Evolutionary conservation across 1,284 basidiomycete species (phyloP).

Genomic region (Ceratobasidium sp.): DNA sequence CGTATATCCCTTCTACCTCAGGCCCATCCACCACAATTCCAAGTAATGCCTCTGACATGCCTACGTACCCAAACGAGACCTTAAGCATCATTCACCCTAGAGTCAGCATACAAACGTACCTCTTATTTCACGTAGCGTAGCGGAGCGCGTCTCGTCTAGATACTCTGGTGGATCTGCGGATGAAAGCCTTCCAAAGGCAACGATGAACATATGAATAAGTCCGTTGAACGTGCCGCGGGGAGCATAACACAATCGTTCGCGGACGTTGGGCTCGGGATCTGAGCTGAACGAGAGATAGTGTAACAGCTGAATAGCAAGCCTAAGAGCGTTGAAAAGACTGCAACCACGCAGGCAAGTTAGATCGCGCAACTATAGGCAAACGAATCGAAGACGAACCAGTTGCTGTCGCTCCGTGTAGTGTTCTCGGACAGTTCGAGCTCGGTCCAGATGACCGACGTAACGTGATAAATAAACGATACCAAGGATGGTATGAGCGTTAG

Average conservation of each 20-base stretch:
- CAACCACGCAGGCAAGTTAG: slow-evolving; percentile 38
- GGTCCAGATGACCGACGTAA: slow-evolving; percentile 74
- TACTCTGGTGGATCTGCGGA: slow-evolving; percentile 77
- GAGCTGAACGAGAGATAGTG: slow-evolving; percentile 70
- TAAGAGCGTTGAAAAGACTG: slow-evolving; percentile 67
- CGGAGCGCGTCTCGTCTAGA: slow-evolving; percentile 55
- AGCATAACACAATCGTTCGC: slow-evolving; percentile 67
- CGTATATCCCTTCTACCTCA: slow-evolving; percentile 78
- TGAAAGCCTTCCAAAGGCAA: slow-evolving; percentile 79
- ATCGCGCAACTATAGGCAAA: slow-evolving; percentile 22
- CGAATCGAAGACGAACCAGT: slow-evolving; percentile 52
- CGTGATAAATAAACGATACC: slow-evolving; percentile 66
- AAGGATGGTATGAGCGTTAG: slow-evolving; percentile 72
- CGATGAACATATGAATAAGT: slow-evolving; percentile 79
- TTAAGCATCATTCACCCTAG: neutral
- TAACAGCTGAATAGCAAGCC: slow-evolving; percentile 69
- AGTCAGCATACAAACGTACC: neutral
- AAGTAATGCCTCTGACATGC: slow-evolving; percentile 75
- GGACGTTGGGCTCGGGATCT: slow-evolving; percentile 63
- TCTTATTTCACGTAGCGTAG: slow-evolving; percentile 20
- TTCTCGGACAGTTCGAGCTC: slow-evolving; percentile 61
- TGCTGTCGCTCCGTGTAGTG: slow-evolving; percentile 55
- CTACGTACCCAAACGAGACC: slow-evolving; percentile 57
- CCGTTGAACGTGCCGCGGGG: slow-evolving; percentile 71
- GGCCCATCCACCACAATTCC: slow-evolving; percentile 81